A percentile compares a stretch with the other conserved stretches of the same genome.
Conservation (phyloP, 306 rosid species). For the Cercis canadensis region DNA sequence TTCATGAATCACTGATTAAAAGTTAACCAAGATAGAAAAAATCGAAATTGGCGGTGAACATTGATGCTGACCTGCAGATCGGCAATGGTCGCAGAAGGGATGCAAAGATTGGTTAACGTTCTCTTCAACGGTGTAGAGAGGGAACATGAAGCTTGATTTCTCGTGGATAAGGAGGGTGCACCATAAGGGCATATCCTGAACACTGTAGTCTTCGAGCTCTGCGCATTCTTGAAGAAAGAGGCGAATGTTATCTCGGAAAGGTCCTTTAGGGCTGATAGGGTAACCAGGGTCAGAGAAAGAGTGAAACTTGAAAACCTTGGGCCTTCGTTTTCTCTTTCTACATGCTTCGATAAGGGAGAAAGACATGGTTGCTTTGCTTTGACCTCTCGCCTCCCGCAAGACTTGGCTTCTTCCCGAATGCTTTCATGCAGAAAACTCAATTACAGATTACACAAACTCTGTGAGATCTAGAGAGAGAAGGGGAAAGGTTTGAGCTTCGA, state of each 20-base stretch:
- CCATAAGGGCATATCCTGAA: constrained; percentile 71
- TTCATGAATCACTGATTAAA: too few species aligned
- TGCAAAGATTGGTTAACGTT: constrained; percentile 51
- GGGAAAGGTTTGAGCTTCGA: not conserved
- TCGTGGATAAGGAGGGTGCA: constrained; percentile 77
- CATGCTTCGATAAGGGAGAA: constrained; percentile 59
- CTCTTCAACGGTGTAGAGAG: constrained; percentile 83
- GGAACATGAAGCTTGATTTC: constrained; percentile 53
- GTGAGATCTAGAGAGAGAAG: not conserved
- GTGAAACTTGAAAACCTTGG: constrained; percentile 61
- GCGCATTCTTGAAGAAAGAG: constrained; percentile 73
- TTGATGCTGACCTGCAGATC: constrained; percentile 63
- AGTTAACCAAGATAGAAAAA: not conserved
- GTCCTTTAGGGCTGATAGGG: constrained; percentile 52
- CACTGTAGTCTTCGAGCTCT: constrained; percentile 55
- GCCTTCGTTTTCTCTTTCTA: constrained; percentile 72
- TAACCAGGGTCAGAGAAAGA: constrained; percentile 68
- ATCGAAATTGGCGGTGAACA: not conserved
- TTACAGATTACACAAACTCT: not conserved
- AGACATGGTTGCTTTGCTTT: constrained; percentile 53
- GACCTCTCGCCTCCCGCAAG: constrained; percentile 24
- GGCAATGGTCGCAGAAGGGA: constrained; percentile 83
- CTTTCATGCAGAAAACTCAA: constrained; percentile 9
- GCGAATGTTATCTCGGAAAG: constrained; percentile 74
- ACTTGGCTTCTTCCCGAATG: constrained; percentile 17